phyloP scores from a whole-genome alignment of 2,329 filamentous ascomycete genomes.

The Fusarium tupiense region DNA sequence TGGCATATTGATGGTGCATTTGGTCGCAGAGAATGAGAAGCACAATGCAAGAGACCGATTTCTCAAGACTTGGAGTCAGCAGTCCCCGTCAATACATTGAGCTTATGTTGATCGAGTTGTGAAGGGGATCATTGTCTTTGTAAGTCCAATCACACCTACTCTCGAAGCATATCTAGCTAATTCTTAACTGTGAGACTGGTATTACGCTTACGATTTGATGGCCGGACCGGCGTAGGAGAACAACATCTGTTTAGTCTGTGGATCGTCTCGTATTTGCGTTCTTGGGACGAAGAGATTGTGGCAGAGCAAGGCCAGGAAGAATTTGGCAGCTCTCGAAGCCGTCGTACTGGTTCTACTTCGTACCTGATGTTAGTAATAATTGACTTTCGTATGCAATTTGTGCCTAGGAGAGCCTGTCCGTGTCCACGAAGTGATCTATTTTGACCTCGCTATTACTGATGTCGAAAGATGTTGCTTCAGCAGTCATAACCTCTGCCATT shows the following conservation, averaged over 20 bases:
- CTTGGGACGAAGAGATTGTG: too few species aligned
- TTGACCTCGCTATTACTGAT: neutral
- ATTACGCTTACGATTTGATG: too few species aligned
- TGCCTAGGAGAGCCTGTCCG: neutral
- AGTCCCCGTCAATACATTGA: neutral
- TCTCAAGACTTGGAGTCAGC: neutral
- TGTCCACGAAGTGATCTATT: neutral
- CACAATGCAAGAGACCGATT: neutral
- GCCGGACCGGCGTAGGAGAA: neutral
- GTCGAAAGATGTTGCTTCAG: accelerated
- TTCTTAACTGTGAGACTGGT: too few species aligned
- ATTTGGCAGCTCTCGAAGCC: neutral
- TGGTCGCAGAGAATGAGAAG: neutral
- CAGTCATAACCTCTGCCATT: neutral
- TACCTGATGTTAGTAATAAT: neutral
- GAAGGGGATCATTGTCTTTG: accelerated
- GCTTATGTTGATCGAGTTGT: neutral
- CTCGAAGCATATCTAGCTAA: neutral
- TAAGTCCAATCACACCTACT: neutral
- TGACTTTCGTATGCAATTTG: neutral
- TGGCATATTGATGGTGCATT: accelerated
- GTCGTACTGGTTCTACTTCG: neutral
- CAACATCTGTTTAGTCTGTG: neutral
- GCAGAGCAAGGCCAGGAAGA: neutral
- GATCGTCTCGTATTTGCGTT: neutral